Evolutionary conservation across 371 early-diverging fungal genomes (phyloP).

Genomic region (Mucor saturninus): DNA sequence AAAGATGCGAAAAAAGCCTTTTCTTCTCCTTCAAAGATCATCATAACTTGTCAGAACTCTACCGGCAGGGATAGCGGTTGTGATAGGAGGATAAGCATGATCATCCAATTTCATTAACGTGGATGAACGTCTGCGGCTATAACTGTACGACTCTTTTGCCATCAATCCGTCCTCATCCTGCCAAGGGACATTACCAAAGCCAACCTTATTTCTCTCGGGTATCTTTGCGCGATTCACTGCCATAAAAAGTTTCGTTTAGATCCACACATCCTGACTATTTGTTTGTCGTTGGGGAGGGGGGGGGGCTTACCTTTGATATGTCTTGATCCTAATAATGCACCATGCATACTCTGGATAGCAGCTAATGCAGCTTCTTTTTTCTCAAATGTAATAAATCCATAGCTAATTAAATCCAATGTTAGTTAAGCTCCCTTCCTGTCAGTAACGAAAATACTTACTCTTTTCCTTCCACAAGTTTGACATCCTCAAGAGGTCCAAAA

Average conservation of each 20-base stretch:
- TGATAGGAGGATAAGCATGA: not conserved
- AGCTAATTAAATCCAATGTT: conserved; percentile 24
- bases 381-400: conserved; percentile 60
- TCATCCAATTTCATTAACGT: conserved; percentile 15
- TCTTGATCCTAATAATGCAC: conserved; percentile 48
- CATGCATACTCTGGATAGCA: conserved; percentile 59
- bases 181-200: conserved; percentile 67
- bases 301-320: conserved; percentile 50
- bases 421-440: not conserved
- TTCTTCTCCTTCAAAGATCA: conserved; percentile 28
- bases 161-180: conserved; percentile 56
- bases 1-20: no score
- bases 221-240: conserved; percentile 65
- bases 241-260: not conserved
- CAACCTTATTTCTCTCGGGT: conserved; percentile 63
- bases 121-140: conserved; percentile 19
- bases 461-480: conserved; percentile 63
- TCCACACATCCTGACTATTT: not conserved
- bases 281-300: no score
- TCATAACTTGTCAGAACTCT: conserved; percentile 43
- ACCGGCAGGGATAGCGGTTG: conserved; percentile 15
- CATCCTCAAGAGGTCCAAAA: conserved; percentile 55
- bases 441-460: conserved; percentile 38
- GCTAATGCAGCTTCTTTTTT: conserved; percentile 49
- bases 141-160: conserved; percentile 37